Conservation (phyloP, 495 filamentous ascomycete species). For the Penicillium fimorum region DNA sequence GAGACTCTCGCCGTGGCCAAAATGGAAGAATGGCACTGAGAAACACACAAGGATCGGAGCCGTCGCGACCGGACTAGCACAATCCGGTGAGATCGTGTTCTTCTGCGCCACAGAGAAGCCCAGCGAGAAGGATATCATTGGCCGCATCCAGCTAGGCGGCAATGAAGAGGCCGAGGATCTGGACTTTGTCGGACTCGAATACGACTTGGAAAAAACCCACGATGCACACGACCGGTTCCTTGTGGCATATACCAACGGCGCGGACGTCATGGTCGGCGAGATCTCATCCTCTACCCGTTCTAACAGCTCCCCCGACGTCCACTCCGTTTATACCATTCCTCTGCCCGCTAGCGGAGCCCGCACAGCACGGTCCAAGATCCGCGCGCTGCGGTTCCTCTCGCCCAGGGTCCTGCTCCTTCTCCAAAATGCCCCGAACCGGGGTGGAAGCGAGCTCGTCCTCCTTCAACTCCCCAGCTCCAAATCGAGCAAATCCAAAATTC, state of each 20-base stretch:
- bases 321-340: slow-evolving; percentile 60
- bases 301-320: slow-evolving; percentile 53
- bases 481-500: slow-evolving; percentile 36
- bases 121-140: slow-evolving; percentile 58
- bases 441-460: slow-evolving; percentile 69
- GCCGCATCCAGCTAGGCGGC: slow-evolving; percentile 59
- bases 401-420: slow-evolving; percentile 48
- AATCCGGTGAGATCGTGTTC: slow-evolving; percentile 72
- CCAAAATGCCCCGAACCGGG: slow-evolving; percentile 52
- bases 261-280: slow-evolving; percentile 60
- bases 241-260: slow-evolving; percentile 76
- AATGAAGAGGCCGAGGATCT: slow-evolving; percentile 77
- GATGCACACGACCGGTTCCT: slow-evolving; percentile 55
- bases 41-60: slow-evolving; percentile 60
- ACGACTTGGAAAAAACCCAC: slow-evolving; percentile 18
- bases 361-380: slow-evolving; percentile 48
- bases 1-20: slow-evolving; percentile 63
- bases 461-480: slow-evolving; percentile 44
- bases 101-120: slow-evolving; percentile 64
- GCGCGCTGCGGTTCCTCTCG: slow-evolving; percentile 74
- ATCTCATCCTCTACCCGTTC: slow-evolving; percentile 39
- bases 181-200: slow-evolving; percentile 62
- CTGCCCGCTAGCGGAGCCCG: slow-evolving; percentile 47
- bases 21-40: slow-evolving; percentile 31
- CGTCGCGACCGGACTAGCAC: slow-evolving; percentile 70